These are phyloP conservation scores for Oenanthe javanica DNA, from an alignment of 140 eudicot species.

Conservation along the genomic window DNA sequence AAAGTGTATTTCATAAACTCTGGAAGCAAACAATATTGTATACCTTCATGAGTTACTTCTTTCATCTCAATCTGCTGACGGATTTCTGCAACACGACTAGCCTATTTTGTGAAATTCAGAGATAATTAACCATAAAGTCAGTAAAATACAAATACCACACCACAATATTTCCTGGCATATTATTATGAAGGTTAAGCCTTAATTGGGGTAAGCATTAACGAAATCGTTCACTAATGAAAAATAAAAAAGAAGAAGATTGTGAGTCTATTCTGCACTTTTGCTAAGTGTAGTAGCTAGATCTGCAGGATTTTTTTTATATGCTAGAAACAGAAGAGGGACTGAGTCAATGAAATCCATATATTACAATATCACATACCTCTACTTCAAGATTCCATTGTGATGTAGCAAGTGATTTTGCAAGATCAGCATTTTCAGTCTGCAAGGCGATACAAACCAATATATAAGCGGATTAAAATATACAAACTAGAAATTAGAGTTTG, in stretches of 20 bases:
- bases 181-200: neutral
- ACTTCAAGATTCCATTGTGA: constrained; percentile 71
- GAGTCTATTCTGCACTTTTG: neutral
- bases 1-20: neutral
- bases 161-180: neutral
- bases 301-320: neutral
- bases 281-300: neutral
- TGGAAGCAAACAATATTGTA: constrained; percentile 9
- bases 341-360: neutral
- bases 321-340: neutral
- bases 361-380: constrained; percentile 50
- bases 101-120: constrained; percentile 32
- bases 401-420: constrained; percentile 73
- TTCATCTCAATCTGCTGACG: constrained; percentile 54
- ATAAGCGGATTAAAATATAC: constrained; percentile 5
- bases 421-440: constrained; percentile 87
- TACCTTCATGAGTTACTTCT: constrained; percentile 71
- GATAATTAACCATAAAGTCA: neutral
- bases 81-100: constrained; percentile 55
- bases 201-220: neutral
- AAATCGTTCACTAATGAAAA: neutral
- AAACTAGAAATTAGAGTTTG: neutral
- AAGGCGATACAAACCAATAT: constrained; percentile 19
- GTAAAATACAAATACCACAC: neutral
- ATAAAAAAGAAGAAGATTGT: neutral